Percentiles rank a stretch among this genome's conserved stretches.
phyloP scores from a whole-genome alignment of 2,329 filamentous ascomycete genomes.

The Pseudogymnoascus sp. region DNA sequence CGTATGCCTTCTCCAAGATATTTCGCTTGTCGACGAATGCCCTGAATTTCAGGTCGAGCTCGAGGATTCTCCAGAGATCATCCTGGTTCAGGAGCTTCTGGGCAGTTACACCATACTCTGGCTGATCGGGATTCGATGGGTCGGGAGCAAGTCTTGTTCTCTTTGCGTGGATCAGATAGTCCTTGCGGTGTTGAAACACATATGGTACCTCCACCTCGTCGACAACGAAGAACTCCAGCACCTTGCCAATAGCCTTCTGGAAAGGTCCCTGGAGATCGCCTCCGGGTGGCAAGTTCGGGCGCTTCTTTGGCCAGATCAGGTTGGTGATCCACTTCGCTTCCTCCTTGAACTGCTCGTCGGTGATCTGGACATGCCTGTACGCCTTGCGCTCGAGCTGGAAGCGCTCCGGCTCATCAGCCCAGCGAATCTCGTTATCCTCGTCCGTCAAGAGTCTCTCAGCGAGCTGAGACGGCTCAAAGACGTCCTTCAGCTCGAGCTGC shows the following conservation, averaged over 20 bases:
- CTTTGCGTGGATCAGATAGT: conserved; percentile 87
- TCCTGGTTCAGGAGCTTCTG: conserved; percentile 88
- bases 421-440: conserved; percentile 84
- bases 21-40: conserved; percentile 89
- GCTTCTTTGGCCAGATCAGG: conserved; percentile 82
- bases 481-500: conserved; percentile 87
- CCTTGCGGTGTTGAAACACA: conserved; percentile 95
- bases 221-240: conserved; percentile 88
- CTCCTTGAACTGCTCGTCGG: conserved; percentile 78
- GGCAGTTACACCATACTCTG: conserved; percentile 65
- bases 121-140: conserved; percentile 59
- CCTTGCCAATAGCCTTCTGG: conserved; percentile 78
- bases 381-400: conserved; percentile 86
- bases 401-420: conserved; percentile 83
- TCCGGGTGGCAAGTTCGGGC: conserved; percentile 40
- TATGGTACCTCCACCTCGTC: conserved; percentile 95
- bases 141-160: conserved; percentile 52
- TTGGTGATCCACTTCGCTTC: conserved; percentile 89
- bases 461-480: conserved; percentile 94
- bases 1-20: conserved; percentile 68
- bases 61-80: conserved; percentile 90
- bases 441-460: conserved; percentile 92
- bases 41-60: conserved; percentile 90
- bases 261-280: conserved; percentile 72
- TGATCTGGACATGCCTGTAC: conserved; percentile 74